phyloP scores from a whole-genome alignment of 352 stramenopile genomes.

The Achlya hypogyna region DNA sequence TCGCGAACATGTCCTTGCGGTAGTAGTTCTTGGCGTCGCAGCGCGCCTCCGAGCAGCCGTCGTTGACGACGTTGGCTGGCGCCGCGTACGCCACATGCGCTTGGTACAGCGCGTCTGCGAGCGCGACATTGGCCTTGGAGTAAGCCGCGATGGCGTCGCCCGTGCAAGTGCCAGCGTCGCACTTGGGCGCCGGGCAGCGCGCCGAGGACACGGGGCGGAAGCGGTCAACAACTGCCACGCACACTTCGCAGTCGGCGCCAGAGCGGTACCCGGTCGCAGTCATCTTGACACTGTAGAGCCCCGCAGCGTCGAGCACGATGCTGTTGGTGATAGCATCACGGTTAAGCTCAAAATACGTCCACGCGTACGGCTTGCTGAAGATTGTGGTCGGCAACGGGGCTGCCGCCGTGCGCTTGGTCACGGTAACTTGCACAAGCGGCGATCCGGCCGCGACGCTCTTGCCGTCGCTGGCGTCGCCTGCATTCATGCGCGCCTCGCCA shows the following conservation, averaged over 20 bases:
- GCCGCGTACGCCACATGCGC: not conserved
- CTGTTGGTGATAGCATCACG: constrained; percentile 6
- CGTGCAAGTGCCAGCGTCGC: not conserved
- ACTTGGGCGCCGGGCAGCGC: not conserved
- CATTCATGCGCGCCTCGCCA: not conserved
- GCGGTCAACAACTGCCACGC: not conserved
- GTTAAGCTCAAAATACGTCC: constrained; percentile 1
- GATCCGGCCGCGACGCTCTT: not conserved
- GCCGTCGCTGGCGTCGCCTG: not conserved
- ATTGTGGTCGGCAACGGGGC: not conserved
- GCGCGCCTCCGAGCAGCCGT: not conserved
- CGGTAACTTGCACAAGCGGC: not conserved
- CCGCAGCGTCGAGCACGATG: not conserved
- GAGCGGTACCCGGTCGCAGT: not conserved
- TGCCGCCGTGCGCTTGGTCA: not conserved
- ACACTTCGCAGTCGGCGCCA: constrained; percentile 13
- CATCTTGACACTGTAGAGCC: constrained; percentile 12
- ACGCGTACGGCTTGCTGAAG: not conserved
- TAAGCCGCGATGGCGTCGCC: not conserved
- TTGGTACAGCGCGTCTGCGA: not conserved
- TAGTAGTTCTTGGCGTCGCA: constrained; percentile 10
- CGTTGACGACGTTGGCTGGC: not conserved
- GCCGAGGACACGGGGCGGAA: not conserved
- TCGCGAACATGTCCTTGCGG: constrained; percentile 1
- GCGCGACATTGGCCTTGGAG: not conserved